Evolutionary conservation across 1,284 basidiomycete species (phyloP), one percentile per base, ranked within the genome.

Genomic region (Vanrija pseudolonga): DNA sequence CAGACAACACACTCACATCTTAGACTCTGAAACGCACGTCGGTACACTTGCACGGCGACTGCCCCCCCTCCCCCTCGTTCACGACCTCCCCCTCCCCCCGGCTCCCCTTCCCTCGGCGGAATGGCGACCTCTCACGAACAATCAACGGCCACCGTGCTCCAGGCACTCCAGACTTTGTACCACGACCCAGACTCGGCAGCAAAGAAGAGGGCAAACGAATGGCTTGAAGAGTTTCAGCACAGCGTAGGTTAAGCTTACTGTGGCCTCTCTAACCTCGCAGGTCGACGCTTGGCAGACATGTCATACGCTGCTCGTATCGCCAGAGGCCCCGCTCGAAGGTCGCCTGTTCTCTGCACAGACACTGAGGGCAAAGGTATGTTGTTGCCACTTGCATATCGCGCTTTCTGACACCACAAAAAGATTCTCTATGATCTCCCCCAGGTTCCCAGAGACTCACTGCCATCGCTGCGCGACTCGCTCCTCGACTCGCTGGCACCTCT

Each of bases 301-400:
- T 76, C 95, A 97, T 78, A 80, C 87, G 66, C 83, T 99, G 57
- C 84, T 99, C 53, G 84, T 88, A 54, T 85, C 87, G 3, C 83
- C 85, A 45, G 88, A 92, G 62, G 84, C 86, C 5, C 89, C 92
- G 2, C 74, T 82, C 46, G 84, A 91, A 55, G 90, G 90, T 36
- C 89, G 93, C 68, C 78, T 98, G 46, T 98, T 99, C 72, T 92
- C 94, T 17, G 92, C 95, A 0, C 96, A 98, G 77, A 98, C 96
- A 0, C 91, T 99, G 73, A 82, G 95, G 68, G 83, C 88, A 56
- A 99, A 99, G 83, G 94, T 91, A 58, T 66, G 85, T 77, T 24
- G 18, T 26, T 32, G 32, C 32, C 32, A 15, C 12, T 32, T 1
- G 1, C 36, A 40, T 45, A 2, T 15, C 45, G n/a, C 11, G n/a